Conservation (phyloP, 2,329 filamentous ascomycete species). For the Chrysoporthe puriensis region DNA sequence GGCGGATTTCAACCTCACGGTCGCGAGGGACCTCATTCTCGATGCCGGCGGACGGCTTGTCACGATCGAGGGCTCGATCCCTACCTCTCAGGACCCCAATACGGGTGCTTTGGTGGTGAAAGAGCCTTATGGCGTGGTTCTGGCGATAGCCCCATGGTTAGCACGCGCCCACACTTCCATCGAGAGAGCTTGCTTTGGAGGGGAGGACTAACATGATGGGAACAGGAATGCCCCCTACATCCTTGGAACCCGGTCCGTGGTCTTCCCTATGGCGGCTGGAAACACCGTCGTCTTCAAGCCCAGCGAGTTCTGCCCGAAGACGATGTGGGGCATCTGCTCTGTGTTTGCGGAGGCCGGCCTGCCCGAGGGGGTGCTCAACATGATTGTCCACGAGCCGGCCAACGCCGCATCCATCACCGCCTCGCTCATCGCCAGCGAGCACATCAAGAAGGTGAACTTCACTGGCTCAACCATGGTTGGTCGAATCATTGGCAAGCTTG, state of each 20-base stretch:
- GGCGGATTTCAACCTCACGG: constrained; percentile 46
- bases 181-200: constrained; percentile 3
- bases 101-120: constrained; percentile 67
- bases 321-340: constrained; percentile 63
- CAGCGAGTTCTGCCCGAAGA: constrained; percentile 68
- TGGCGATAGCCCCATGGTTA: constrained; percentile 83
- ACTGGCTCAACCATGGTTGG: constrained; percentile 79
- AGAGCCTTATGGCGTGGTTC: constrained; percentile 78
- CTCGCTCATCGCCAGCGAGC: constrained; percentile 67
- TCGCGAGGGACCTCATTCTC: constrained; percentile 43
- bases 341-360: constrained; percentile 76
- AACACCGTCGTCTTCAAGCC: constrained; percentile 78
- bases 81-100: constrained; percentile 46
- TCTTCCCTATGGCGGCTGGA: constrained; percentile 73
- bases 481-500: constrained; percentile 69
- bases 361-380: constrained; percentile 73
- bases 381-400: constrained; percentile 67
- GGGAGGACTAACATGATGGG: neutral
- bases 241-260: constrained; percentile 57
- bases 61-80: constrained; percentile 40
- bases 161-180: constrained; percentile 26
- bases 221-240: constrained; percentile 62
- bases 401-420: constrained; percentile 70
- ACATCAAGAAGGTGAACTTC: constrained; percentile 82
- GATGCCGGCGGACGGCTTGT: constrained; percentile 48